These are phyloP conservation scores for Arabis alpina DNA, from an alignment of 345 rosid genomes.

Conservation along the genomic window DNA sequence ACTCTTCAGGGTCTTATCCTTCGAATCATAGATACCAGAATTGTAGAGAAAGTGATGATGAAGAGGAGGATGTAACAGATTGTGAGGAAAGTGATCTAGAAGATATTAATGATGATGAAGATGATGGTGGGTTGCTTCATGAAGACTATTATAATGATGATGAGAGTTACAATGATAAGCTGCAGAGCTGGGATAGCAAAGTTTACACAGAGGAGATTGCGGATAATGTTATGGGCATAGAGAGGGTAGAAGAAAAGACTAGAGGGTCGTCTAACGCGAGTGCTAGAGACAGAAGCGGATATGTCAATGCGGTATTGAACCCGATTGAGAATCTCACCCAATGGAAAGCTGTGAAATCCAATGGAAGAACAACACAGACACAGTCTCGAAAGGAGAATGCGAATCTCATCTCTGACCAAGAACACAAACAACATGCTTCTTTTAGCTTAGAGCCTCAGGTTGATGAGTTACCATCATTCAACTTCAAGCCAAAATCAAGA, in stretches of 20 bases:
- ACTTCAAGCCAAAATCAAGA: slow-evolving; percentile 49
- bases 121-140: slow-evolving; percentile 22
- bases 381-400: slow-evolving; percentile 65
- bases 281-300: slow-evolving; percentile 61
- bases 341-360: slow-evolving; percentile 88
- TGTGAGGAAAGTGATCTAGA: slow-evolving; percentile 51
- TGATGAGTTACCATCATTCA: slow-evolving; percentile 45
- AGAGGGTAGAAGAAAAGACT: slow-evolving; percentile 35
- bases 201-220: slow-evolving; percentile 44
- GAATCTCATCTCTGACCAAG: slow-evolving; percentile 39
- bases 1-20: slow-evolving; percentile 65
- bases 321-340: slow-evolving; percentile 92
- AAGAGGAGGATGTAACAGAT: slow-evolving; percentile 54
- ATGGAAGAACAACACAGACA: slow-evolving; percentile 46
- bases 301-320: slow-evolving; percentile 68
- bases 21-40: slow-evolving; percentile 74
- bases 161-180: slow-evolving; percentile 36
- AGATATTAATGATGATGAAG: slow-evolving; percentile 32
- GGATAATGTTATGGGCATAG: slow-evolving; percentile 37
- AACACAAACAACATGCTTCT: slow-evolving; percentile 41
- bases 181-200: slow-evolving; percentile 14
- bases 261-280: slow-evolving; percentile 37
- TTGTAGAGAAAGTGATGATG: slow-evolving; percentile 73
- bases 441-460: slow-evolving; percentile 47
- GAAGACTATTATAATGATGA: slow-evolving; percentile 43